phyloP scores from a whole-genome alignment of 257 asterid genomes.

The Rubia yunnanensis region DNA sequence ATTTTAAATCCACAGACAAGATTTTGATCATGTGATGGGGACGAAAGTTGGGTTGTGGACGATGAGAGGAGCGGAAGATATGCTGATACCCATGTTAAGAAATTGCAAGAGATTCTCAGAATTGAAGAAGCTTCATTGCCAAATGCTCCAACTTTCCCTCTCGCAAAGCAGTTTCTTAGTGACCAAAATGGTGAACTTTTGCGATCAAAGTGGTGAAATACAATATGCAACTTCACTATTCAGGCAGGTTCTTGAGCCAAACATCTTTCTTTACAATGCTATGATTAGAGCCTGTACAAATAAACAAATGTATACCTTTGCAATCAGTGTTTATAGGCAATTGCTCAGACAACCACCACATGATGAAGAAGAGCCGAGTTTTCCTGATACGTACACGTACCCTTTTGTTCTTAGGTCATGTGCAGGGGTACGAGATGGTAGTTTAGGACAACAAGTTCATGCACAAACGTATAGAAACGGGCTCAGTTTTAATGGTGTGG shows the following conservation, averaged over 20 bases:
- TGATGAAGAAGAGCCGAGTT: constrained; percentile 16
- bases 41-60: constrained; percentile 29
- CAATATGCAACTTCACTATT: constrained; percentile 51
- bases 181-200: constrained; percentile 67
- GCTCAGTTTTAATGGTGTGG: constrained; percentile 20
- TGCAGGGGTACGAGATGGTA: constrained; percentile 34
- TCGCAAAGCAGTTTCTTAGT: constrained; percentile 64
- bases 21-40: constrained; percentile 18
- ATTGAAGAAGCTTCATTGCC: constrained; percentile 65
- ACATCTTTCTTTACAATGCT: constrained; percentile 47
- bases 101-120: constrained; percentile 28
- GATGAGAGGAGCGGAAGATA: constrained; percentile 48
- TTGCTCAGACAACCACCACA: constrained; percentile 27
- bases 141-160: constrained; percentile 46
- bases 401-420: constrained; percentile 69
- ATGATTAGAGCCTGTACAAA: constrained; percentile 50
- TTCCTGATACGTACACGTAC: constrained; percentile 57
- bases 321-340: constrained; percentile 33
- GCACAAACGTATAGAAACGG: constrained; percentile 47
- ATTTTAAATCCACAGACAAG: background rate
- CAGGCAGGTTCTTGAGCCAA: constrained; percentile 40
- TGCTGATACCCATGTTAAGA: constrained; percentile 36
- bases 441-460: constrained; percentile 47
- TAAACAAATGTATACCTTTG: constrained; percentile 22
- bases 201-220: constrained; percentile 47